These are phyloP conservation scores for Pichia sp. DNA, from an alignment of 1,139 yeast genomes.

Conservation along the genomic window DNA sequence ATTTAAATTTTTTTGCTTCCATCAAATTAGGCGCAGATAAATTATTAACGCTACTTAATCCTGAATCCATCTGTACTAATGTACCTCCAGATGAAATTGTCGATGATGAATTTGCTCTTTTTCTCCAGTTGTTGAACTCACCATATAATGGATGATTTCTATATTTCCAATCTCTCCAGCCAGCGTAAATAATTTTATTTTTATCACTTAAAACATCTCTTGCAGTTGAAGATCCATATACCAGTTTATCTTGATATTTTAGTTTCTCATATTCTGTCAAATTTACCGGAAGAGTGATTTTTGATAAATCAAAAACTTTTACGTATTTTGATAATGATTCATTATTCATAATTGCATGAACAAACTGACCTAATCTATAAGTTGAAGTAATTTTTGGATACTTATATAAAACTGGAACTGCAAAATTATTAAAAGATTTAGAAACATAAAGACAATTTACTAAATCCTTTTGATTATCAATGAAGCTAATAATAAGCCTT, in stretches of 20 bases:
- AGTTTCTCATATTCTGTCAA: conserved; percentile 28
- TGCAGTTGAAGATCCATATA: conserved; percentile 14
- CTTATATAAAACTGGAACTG: conserved; percentile 50
- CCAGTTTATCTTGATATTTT: conserved; percentile 19
- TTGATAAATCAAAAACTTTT: conserved; percentile 51
- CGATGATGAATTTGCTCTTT: conserved; percentile 7
- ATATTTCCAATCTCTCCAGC: conserved; percentile 89
- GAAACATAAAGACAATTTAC: conserved; percentile 45
- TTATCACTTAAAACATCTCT: conserved; percentile 13
- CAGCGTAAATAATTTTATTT: conserved; percentile 37
- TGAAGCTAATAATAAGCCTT: conserved; percentile 20
- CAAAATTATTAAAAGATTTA: conserved; percentile 43
- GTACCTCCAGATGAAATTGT: conserved; percentile 2
- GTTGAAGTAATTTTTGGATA: conserved; percentile 57
- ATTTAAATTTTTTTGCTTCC: conserved; percentile 3
- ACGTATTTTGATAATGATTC: conserved; percentile 52
- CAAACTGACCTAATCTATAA: conserved; percentile 72
- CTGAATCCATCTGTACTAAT: background rate
- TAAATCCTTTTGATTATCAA: conserved; percentile 29
- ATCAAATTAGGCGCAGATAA: conserved; percentile 8
- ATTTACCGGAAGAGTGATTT: conserved; percentile 42
- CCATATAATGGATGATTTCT: conserved; percentile 64
- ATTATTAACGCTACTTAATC: background rate
- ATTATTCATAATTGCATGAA: conserved; percentile 53
- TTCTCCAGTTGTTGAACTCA: conserved; percentile 6